Evolutionary conservation across 306 rosid species (phyloP), one percentile per base, ranked within the genome.

Genomic region (Ammopiptanthus mongolicus): DNA sequence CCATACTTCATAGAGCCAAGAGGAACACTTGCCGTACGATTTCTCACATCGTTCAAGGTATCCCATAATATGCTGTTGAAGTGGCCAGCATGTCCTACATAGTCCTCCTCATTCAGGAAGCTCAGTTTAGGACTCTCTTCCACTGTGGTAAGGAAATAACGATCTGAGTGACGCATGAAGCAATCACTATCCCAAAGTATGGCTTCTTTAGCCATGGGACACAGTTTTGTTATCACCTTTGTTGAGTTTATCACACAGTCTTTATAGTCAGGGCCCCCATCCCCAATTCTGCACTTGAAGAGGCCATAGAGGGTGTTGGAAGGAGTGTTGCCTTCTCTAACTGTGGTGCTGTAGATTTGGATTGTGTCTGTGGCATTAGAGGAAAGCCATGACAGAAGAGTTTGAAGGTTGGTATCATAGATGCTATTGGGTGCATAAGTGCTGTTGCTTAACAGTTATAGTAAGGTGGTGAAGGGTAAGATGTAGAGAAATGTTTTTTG

Each of bases 231-330:
- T 1, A 53, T 39, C 19, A 4, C n/a, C 11, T 25, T 42, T 9
- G 61, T 37, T 44, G 47, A 7, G 19, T 44, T 50, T 56, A 28
- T 77, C 69, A 67, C 75, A 3, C 66, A 71, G 11, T 8, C 42
- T 14, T 19, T 1, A 1, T 63, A 69, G 34, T 52, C 13, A 0
- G 63, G 63, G 8, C 47, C 51, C 6, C 57, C 31, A 29, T 33
- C 31, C 28, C 29, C 56, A 4, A 31, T 2, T 37, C 18, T 36
- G 22, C 75, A 55, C 50, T 7, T 25, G 68, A 57, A 67, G 51
- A 67, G 39, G 42, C 81, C 81, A 57, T 77, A 68, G 61, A 77
- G 18, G 3, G 69, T 57, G 75, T 21, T 13, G 6, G 44, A 25
- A 28, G 56, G 12, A 17, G 17, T 22, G 29, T 29, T 57, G n/a